phyloP scores from a whole-genome alignment of 495 filamentous ascomycete genomes.

The Lentithecium fluviatile region DNA sequence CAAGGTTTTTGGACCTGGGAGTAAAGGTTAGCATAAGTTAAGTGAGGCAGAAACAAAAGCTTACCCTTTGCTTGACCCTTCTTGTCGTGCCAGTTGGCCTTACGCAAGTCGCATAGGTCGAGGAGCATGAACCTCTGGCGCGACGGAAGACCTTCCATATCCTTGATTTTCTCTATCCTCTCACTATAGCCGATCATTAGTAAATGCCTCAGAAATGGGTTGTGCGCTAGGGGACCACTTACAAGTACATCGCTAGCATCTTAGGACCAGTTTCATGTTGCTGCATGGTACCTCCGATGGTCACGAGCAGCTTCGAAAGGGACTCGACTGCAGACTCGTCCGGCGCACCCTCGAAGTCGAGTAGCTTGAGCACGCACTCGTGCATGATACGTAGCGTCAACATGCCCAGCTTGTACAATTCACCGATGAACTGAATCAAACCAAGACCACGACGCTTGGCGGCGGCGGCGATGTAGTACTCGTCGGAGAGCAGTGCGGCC shows the following conservation, averaged over 20 bases:
- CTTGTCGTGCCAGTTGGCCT: slow-evolving; percentile 74
- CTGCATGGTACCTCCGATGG: slow-evolving; percentile 79
- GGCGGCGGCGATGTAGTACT: slow-evolving; percentile 93
- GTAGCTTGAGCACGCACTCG: slow-evolving; percentile 93
- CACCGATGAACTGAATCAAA: slow-evolving; percentile 88
- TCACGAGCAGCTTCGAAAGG: slow-evolving; percentile 85
- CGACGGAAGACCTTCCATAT: slow-evolving; percentile 74
- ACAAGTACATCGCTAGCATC: slow-evolving; percentile 98
- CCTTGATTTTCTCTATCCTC: slow-evolving; percentile 77
- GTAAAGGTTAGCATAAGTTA: too few species aligned
- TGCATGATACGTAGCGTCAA: slow-evolving; percentile 99
- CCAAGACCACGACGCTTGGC: slow-evolving; percentile 96
- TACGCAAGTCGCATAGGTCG: slow-evolving; percentile 85
- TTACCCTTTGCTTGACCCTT: slow-evolving; percentile 50
- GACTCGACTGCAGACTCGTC: slow-evolving; percentile 96
- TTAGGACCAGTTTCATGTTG: slow-evolving; percentile 63
- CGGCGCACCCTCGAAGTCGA: slow-evolving; percentile 89
- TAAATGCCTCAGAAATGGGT: too few species aligned
- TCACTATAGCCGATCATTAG: too few species aligned
- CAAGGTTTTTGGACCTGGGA: slow-evolving; percentile 94
- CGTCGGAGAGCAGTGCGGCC: slow-evolving; percentile 82
- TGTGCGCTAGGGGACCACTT: too few species aligned
- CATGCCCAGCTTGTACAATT: slow-evolving; percentile 87
- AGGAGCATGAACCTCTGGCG: slow-evolving; percentile 93
- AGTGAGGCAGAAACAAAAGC: too few species aligned